Base-by-base conservation (phyloP, 169 alveolate genomes). In the Nephromyces sp. region DNA sequence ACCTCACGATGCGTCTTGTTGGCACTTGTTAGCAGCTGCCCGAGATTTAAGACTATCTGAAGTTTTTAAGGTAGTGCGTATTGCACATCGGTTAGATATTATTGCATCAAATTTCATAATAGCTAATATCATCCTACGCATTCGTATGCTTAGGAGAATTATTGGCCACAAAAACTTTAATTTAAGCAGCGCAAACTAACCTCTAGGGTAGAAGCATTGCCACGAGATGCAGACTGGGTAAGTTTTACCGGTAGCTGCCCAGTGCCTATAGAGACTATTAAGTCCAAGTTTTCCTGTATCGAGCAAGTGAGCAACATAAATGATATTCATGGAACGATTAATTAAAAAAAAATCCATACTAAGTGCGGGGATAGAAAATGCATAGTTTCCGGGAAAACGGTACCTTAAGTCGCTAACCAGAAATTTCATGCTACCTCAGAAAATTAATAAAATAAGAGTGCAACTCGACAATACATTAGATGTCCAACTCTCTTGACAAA, bases 261-360 rank as follows among this genome's bases (percentile, higher is more conserved):
- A 1, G 85, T 79, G 5, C 85, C 85, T 24, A 79, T 70, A 6
- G 85, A 79, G 1, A 79, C 85, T 28, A 79, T 25, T 0, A 77
- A 72, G 67, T 79, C 85, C 32, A 79, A 67, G 43, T 79, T 83
- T n/a, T 79, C 85, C 22, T 79, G 52, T 25, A 74, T 74, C 68
- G 33, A 15, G 29, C 15, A 8, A 62, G n/a, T 43, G 57, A 15
- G n/a, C n/a, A 43, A 15, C n/a, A 43, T 15, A 43, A 43, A 43
- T 15, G n/a, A n/a, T 15, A 43, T 15, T 15, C 15, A n/a, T 43
- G 57, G 57, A 43, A n/a, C 15, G n/a, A 43, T 43, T 15, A 43
- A 15, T 43, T 43, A 15, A 43, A 43, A 43, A 43, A 43, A 43
- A 15, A n/a, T 15, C 57, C 57, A 43, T 15, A 43, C n/a, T n/a